Conservation (phyloP, 306 rosid genomes). For the Fragaria nilgerrensis region DNA sequence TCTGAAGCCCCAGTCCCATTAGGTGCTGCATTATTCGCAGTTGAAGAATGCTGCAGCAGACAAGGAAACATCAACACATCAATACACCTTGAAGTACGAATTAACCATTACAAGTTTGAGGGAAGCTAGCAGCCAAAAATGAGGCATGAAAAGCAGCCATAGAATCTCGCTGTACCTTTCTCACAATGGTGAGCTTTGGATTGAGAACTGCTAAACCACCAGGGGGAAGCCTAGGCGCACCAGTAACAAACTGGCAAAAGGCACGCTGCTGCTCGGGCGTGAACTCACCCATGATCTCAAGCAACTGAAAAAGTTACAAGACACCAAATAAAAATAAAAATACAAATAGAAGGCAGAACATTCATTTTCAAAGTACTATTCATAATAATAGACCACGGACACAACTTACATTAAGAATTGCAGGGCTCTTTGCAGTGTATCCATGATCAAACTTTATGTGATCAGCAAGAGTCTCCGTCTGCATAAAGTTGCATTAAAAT, state of each 20-base stretch:
- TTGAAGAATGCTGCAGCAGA: constrained; percentile 71
- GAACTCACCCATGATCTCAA: constrained; percentile 93
- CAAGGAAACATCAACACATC: constrained; percentile 8
- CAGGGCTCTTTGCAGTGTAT: constrained; percentile 95
- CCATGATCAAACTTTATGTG: constrained; percentile 98
- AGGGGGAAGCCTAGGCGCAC: constrained; percentile 96
- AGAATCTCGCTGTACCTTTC: constrained; percentile 59
- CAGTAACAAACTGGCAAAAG: constrained; percentile 97
- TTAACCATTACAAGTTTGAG: background rate
- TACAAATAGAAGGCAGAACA: background rate
- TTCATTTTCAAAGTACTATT: constrained; percentile 9
- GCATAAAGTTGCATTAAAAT: constrained; percentile 24
- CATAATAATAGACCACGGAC: constrained; percentile 14
- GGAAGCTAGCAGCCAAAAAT: background rate
- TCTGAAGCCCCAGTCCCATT: constrained; percentile 80
- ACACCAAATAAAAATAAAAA: background rate
- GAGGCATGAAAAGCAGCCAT: background rate
- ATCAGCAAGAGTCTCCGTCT: constrained; percentile 90
- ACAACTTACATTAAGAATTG: constrained; percentile 71
- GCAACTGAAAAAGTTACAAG: constrained; percentile 52
- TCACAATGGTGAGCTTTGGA: constrained; percentile 92
- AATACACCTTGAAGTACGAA: background rate
- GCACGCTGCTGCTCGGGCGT: constrained; percentile 90
- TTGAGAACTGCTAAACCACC: constrained; percentile 93
- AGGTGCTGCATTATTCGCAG: constrained; percentile 52